Percentiles rank a stretch among this genome's conserved stretches.
Evolutionary conservation across 179 eudicot genomes (phyloP).

Genomic region (Nepenthes alata): DNA sequence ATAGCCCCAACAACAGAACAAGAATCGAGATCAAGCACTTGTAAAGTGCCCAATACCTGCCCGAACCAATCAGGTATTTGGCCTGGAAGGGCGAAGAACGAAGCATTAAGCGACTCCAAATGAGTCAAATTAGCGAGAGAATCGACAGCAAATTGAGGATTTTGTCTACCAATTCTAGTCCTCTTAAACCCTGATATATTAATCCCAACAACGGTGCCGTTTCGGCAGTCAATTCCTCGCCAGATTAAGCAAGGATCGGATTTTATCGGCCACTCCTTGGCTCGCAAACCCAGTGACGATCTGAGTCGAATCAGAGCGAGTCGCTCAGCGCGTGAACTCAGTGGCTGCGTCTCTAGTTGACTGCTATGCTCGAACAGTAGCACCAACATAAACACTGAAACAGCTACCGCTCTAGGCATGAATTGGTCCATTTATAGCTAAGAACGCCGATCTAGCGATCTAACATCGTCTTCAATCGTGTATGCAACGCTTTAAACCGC

Average conservation of each 20-base stretch:
- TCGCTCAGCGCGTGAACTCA: constrained; percentile 27
- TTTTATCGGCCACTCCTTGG: constrained; percentile 77
- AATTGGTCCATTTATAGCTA: constrained; percentile 20
- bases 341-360: constrained; percentile 13
- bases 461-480: constrained; percentile 1
- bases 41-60: constrained; percentile 26
- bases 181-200: constrained; percentile 80
- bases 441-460: too few relatives aligned
- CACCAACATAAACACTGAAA: constrained; percentile 15
- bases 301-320: constrained; percentile 57
- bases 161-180: constrained; percentile 53
- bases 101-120: constrained; percentile 65
- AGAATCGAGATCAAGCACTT: constrained; percentile 72
- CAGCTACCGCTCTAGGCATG: constrained; percentile 6
- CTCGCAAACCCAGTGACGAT: constrained; percentile 72
- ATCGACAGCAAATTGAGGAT: constrained; percentile 76
- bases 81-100: constrained; percentile 56
- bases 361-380: constrained; percentile 29
- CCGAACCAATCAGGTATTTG: constrained; percentile 84
- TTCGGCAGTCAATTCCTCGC: constrained; percentile 61
- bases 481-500: constrained; percentile 1
- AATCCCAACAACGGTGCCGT: constrained; percentile 60
- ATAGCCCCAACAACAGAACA: constrained; percentile 53
- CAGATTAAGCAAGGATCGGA: constrained; percentile 60
- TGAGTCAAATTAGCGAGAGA: constrained; percentile 59